Evolutionary conservation across 2,329 filamentous ascomycete species (phyloP), one percentile per base, ranked within the genome.

Genomic region (Diaporthe caulivora): DNA sequence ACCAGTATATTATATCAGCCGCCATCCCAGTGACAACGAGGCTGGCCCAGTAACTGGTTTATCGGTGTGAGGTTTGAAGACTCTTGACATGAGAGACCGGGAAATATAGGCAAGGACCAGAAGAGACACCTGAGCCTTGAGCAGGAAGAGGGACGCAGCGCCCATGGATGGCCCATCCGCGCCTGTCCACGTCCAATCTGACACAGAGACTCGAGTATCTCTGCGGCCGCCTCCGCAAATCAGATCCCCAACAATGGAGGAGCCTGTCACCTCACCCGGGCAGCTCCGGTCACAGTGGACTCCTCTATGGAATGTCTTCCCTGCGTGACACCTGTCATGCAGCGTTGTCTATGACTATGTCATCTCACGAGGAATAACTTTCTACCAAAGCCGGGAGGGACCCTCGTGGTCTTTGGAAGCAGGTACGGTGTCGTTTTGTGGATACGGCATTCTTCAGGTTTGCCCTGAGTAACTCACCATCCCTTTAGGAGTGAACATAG

Each of bases 211-310:
- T 64, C 10, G 31, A 29, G 10, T 13, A 26, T 65, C 29, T 65
- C 62, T 37, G 29, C 62, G 62, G 58, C 58, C 44, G 62, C 62
- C 44, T 65, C 44, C 62, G 62, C 31, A 49, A 51, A 51, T 37
- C 21, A 26, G 11, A 51, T 34, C 37, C 44, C 29, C 31, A 40
- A 34, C n/a, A 9, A 40, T 18, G 44, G 47, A 65, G 31, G 31
- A 51, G 44, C 62, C 37, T n/a, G 11, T 65, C 21, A 65, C 17
- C 11, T 40, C 7, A 31, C 37, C 44, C 62, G 62, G 62, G 62
- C 62, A 65, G 29, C 62, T 65, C 62, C 62, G 62, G 44, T 10
- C 31, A 29, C 18, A 31, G 58, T 58, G 26, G 2, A 15, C 24
- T 49, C 26, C 26, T 31, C 29, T 49, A 49, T 26, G 15, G 15